Percentiles rank a stretch among this genome's conserved stretches.
Conservation (phyloP, 805 yeast genomes). For the Myxozyma lipomycoides region DNA sequence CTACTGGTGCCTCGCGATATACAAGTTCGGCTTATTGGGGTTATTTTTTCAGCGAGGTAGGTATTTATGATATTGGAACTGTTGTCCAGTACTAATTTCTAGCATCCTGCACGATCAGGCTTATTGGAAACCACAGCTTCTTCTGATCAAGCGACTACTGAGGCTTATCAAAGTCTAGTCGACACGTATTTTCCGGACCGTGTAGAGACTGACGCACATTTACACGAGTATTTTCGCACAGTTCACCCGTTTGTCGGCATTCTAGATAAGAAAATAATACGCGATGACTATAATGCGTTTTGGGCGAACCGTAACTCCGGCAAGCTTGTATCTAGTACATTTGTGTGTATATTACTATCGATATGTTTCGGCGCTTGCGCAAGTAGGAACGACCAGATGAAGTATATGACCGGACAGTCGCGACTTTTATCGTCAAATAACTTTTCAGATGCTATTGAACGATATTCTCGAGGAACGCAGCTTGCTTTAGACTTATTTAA, state of each 20-base stretch:
- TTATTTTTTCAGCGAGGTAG: background rate
- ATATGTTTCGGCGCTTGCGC: constrained; percentile 11
- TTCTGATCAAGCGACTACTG: background rate
- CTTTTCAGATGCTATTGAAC: background rate
- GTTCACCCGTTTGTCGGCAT: constrained; percentile 19
- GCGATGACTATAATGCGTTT: constrained; percentile 9
- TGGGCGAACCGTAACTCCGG: constrained; percentile 6
- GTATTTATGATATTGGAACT: background rate
- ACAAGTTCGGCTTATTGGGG: background rate
- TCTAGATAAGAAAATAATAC: constrained; percentile 10
- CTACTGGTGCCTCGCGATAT: background rate
- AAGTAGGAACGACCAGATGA: constrained; percentile 9
- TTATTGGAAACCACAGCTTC: background rate
- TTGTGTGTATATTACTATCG: constrained; percentile 5
- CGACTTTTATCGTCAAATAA: background rate
- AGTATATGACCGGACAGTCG: background rate
- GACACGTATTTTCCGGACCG: background rate
- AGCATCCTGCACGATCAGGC: no score
- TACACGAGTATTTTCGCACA: constrained; percentile 3
- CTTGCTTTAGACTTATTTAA: constrained; percentile 2
- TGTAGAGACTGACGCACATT: background rate
- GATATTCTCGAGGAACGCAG: constrained; percentile 6
- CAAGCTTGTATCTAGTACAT: background rate
- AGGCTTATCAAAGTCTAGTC: background rate
- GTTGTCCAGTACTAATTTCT: no score